Base-by-base conservation (phyloP, 2,329 filamentous ascomycete genomes). In the Fusarium sp. region DNA sequence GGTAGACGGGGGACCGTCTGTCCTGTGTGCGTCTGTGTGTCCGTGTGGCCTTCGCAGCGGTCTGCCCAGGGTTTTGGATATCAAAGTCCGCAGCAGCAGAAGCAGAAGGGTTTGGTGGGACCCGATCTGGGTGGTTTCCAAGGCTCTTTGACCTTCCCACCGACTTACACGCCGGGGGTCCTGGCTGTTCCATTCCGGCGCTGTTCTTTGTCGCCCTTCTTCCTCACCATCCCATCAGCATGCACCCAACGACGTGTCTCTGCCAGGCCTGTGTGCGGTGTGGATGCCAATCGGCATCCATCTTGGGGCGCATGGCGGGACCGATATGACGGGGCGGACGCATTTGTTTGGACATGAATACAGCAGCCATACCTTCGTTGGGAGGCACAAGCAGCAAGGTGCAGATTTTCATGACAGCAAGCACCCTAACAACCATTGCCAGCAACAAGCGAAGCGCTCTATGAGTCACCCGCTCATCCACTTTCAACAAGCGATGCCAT, bases 321-420 rank as follows among this genome's bases (percentile, higher is more conserved):
- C 77, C 72, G 72, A 77, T 75, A 76, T 71, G 73, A 78, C 76
- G 67, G 73, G 76, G 75, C 70, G 72, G 69, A 66, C 64, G 68
- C 59, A 69, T 75, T 68, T 51, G 73, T 75, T 79, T 79, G 78
- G 78, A 79, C 77, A 78, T 77, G 77, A 79, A 79, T 70, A 79
- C 78, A 78, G 67, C 69, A 72, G 72, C 60, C 72, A 69, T 69
- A 78, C 75, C 76, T 75, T 76, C 71, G 75, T 75, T 77, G 74
- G 75, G 74, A 75, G 66, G 62, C 66, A 74, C 73, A 67, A 42
- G 65, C 65, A 64, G 61, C 46, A 46, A 58, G 67, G 64, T 76
- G 71, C 72, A 78, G 69, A 70, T 55, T 66, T 61, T 73, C 66
- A 59, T 73, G 72, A 75, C 71, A 75, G 53, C 68, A 68, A 55